A percentile compares a stretch with the other conserved stretches of the same genome.
Evolutionary conservation across 352 stramenopile genomes (phyloP).

Genomic region (Vaucheria bursata): DNA sequence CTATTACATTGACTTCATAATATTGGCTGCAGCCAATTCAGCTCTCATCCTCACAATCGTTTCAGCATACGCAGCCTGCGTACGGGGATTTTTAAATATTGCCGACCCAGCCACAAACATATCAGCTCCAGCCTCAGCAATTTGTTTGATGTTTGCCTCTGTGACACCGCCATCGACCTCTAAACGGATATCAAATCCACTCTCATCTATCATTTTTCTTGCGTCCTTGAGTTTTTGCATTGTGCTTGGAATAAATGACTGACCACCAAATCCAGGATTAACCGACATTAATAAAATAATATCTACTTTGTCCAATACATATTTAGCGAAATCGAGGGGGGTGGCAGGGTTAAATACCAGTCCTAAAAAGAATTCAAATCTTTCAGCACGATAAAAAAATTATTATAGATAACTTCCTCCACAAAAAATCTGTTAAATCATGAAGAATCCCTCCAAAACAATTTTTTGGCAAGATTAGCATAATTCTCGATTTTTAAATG

Average conservation of each 20-base stretch:
- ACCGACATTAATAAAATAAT: conserved; percentile 77
- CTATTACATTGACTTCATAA: conserved; percentile 20
- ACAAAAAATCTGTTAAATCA: no score
- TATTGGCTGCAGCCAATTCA: conserved; percentile 49
- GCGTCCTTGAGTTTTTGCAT: conserved; percentile 66
- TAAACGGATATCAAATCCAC: conserved; percentile 65
- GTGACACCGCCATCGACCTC: conserved; percentile 56
- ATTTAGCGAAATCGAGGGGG: conserved; percentile 60
- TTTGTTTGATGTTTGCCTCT: conserved; percentile 57
- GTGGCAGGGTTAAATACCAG: conserved; percentile 74
- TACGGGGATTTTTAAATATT: conserved; percentile 67
- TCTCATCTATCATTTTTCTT: conserved; percentile 70
- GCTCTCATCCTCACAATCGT: conserved; percentile 64
- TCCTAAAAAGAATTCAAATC: no score
- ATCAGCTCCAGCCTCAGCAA: conserved; percentile 63
- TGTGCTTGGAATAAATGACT: conserved; percentile 66
- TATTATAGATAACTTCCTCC: no score
- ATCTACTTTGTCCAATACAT: conserved; percentile 71
- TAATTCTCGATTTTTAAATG: no score
- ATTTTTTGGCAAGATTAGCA: no score
- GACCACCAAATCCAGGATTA: conserved; percentile 72
- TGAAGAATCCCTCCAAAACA: no score
- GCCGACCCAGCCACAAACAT: conserved; percentile 73
- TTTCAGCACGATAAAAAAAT: no score
- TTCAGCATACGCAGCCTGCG: conserved; percentile 63